Evolutionary conservation across 192 early-diverging fungal genomes (phyloP), one percentile per base, ranked within the genome.

Genomic region (Phlyctochytrium arcticum): DNA sequence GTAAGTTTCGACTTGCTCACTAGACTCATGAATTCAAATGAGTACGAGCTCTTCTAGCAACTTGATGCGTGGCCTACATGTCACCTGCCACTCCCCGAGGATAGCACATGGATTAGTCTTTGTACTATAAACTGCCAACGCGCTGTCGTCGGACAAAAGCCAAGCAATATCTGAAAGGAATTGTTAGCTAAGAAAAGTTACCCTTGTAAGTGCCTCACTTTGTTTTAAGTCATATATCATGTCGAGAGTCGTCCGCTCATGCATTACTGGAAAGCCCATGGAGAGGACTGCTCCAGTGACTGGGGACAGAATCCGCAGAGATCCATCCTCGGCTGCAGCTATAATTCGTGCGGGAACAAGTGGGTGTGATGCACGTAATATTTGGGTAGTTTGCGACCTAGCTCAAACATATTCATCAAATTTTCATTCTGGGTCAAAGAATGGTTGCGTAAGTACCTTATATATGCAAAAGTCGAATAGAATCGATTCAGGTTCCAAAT

Each of bases 401-500:
- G 73, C 56, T 26, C 31, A 21, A 36, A 54, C 17, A 29, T 10
- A 15, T 21, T 53, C 0, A 12, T 44, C 21, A 44, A n/a, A 12
- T n/a, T 12, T 44, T 44, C 42, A 21, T 21, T 44, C 1, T n/a
- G 15, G 15, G 21, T 44, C 19, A 53, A 24, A 1, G 26, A 21
- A 15, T 24, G 56, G 19, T 10, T 0, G 10, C 58, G 3, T 32
- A 4, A 66, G 15, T 70, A 72, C 71, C 68, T 53, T 29, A 59
- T 48, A 31, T 54, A 62, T 4, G 75, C 58, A 48, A 75, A 80
- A 12, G 74, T 77, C 5, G 70, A 31, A 36, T 57, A 82, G 48
- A 71, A 82, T 3, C 80, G 54, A 57, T 79, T 79, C 26, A 83
- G 48, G 39, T 68, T 67, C 78, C 79, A 83, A 3, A 78, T 62